Conservation (phyloP, 768 basidiomycete species). For the Tylopilus intermedius region DNA sequence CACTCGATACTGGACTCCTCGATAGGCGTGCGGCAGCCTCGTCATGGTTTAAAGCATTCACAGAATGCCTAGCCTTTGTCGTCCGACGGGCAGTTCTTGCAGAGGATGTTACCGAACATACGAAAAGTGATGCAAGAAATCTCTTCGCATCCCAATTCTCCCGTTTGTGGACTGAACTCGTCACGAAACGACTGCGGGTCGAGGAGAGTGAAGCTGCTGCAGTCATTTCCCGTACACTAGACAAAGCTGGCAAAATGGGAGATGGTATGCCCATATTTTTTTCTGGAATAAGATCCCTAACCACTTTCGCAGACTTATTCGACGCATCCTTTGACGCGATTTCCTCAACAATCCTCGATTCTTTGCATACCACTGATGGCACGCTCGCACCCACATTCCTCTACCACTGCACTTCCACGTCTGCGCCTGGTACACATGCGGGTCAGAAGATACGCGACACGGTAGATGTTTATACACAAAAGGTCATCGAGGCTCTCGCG, state of each 20-base stretch:
- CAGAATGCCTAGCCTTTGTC: slow-evolving; percentile 68
- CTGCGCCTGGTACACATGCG: slow-evolving; percentile 18
- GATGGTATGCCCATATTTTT: slow-evolving; percentile 31
- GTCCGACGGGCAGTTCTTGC: slow-evolving; percentile 26
- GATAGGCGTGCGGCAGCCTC: slow-evolving; percentile 28
- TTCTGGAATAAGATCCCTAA: slow-evolving; percentile 22
- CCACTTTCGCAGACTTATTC: slow-evolving; percentile 38
- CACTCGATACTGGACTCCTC: slow-evolving; percentile 45
- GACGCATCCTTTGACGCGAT: slow-evolving; percentile 46
- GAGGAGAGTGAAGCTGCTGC: slow-evolving; percentile 41
- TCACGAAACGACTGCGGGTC: slow-evolving; percentile 41
- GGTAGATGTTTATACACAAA: slow-evolving; percentile 15
- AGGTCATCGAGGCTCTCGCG: slow-evolving; percentile 26
- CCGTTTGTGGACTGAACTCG: slow-evolving; percentile 47
- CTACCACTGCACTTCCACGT: slow-evolving; percentile 40
- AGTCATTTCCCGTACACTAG: slow-evolving; percentile 44
- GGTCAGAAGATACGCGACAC: slow-evolving; percentile 9
- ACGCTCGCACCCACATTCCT: slow-evolving; percentile 43
- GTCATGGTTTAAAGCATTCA: slow-evolving; percentile 62
- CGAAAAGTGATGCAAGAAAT: slow-evolving; percentile 1
- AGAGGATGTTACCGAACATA: slow-evolving; percentile 3
- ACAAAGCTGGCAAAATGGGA: slow-evolving; percentile 36
- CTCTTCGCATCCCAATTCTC: slow-evolving; percentile 45
- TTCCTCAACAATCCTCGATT: slow-evolving; percentile 11
- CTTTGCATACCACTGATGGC: neutral